These are phyloP conservation scores for Colletotrichum abscissum DNA, from an alignment of 2,329 filamentous ascomycete genomes.

Conservation along the genomic window DNA sequence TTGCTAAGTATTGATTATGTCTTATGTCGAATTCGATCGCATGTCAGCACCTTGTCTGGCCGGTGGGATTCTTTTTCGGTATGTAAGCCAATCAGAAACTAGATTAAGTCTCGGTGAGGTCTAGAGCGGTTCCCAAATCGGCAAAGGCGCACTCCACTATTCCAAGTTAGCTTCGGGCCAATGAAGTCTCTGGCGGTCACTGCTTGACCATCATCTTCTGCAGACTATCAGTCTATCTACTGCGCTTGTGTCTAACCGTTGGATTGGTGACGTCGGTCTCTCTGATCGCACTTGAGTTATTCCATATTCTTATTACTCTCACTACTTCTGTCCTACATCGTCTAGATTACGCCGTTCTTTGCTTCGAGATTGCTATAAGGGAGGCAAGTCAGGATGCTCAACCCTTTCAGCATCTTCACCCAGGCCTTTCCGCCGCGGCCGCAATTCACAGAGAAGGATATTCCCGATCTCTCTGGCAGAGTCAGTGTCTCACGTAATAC, in stretches of 20 bases:
- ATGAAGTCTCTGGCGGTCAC: not conserved
- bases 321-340: not conserved
- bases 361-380: not conserved
- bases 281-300: not conserved
- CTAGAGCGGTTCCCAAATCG: not conserved
- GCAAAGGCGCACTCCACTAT: slow-evolving; percentile 22
- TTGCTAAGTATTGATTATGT: not conserved
- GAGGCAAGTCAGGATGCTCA: slow-evolving; percentile 24
- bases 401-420: slow-evolving; percentile 32
- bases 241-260: not conserved
- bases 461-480: slow-evolving; percentile 53
- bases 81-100: not conserved
- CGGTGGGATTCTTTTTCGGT: not conserved
- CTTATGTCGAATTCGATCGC: not conserved
- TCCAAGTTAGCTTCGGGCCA: slow-evolving; percentile 23
- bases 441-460: slow-evolving; percentile 53
- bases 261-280: slow-evolving; percentile 10
- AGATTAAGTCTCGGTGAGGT: not conserved
- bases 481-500: slow-evolving; percentile 30
- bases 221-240: not conserved
- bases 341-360: not conserved
- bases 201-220: not conserved
- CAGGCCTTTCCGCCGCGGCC: slow-evolving; percentile 49
- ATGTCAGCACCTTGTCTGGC: not conserved
- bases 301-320: not conserved